Percentiles rank a stretch among this genome's conserved stretches.
Evolutionary conservation across 2,329 filamentous ascomycete genomes (phyloP).

Genomic region (Clonostachys byssicola): DNA sequence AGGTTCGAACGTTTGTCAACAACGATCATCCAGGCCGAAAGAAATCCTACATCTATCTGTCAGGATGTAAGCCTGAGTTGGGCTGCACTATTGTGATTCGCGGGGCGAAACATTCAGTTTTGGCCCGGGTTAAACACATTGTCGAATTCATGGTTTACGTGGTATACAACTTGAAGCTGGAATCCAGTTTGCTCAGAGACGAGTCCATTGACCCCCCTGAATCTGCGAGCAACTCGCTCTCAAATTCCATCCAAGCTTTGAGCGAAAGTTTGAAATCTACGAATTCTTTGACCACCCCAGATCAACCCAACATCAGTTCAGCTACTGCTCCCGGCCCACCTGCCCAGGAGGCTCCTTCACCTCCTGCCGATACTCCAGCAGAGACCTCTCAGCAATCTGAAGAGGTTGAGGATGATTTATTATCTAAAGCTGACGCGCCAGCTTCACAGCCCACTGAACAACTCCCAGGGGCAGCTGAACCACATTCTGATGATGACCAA

Average conservation of each 20-base stretch:
- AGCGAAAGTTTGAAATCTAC: slow-evolving; percentile 28
- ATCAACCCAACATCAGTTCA: slow-evolving; percentile 28
- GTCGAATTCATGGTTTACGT: slow-evolving; percentile 99
- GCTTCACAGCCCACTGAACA: not conserved
- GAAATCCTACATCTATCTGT: slow-evolving; percentile 95
- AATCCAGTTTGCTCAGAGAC: slow-evolving; percentile 90
- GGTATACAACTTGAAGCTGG: slow-evolving; percentile 93
- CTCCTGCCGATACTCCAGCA: not conserved
- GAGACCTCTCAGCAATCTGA: not conserved
- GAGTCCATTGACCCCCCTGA: slow-evolving; percentile 82
- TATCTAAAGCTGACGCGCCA: not conserved
- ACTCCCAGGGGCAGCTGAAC: not conserved
- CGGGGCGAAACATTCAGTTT: slow-evolving; percentile 66
- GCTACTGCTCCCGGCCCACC: slow-evolving; percentile 27
- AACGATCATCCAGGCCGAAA: slow-evolving; percentile 68
- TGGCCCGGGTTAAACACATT: slow-evolving; percentile 83
- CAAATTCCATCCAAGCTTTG: slow-evolving; percentile 33
- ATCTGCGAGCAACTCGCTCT: slow-evolving; percentile 39
- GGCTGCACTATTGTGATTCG: slow-evolving; percentile 93
- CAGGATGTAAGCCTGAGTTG: slow-evolving; percentile 82
- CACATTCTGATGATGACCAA: not conserved
- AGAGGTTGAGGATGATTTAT: not conserved
- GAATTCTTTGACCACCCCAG: slow-evolving; percentile 20
- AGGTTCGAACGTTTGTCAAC: slow-evolving; percentile 93
- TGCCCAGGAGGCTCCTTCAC: slow-evolving; percentile 15